Evolutionary conservation across 139 green algal species (phyloP), one percentile per base, ranked within the genome.

Genomic region (Ettlia oleoabundans): DNA sequence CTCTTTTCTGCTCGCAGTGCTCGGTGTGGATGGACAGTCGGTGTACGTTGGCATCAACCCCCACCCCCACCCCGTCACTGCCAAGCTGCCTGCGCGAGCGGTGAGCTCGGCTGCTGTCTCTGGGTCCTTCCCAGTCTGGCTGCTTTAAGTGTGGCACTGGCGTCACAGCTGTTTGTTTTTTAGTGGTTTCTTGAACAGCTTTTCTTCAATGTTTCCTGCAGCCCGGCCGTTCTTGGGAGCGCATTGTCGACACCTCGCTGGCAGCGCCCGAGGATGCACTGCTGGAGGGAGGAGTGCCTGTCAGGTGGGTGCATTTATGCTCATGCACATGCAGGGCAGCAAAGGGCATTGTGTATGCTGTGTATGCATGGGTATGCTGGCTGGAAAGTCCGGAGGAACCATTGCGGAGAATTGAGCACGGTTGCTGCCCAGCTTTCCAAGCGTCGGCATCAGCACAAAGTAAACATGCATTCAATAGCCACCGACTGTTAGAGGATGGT

Each of bases 31-130:
- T 22, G 66, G 67, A 24, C 76, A 73, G 24, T 78, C 73, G 0
- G 37, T 91, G 15, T 92, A 92, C 42, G 51, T 90, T 4, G 89
- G 80, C 28, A 77, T 92, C 58, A 92, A 92, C 82, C 80, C 85
- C 2, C 67, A 89, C 61, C 65, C 63, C 8, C 55, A 84, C 32
- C 26, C 70, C 51, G 76, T 87, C 21, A 33, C 43, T 4, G 82
- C 53, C 0, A 37, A 47, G 10, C 77, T 92, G 70, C 89, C 89
- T 6, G 21, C 33, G 28, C 70, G 76, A 22, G 82, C 82, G 30
- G 58, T 82, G 47, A 76, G 77, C 4, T 2, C n/a, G n/a, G n/a
- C n/a, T n/a, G n/a, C n/a, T n/a, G n/a, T n/a, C n/a, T n/a, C n/a
- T n/a, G n/a, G n/a, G n/a, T n/a, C n/a, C n/a, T n/a, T n/a, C n/a